These are phyloP conservation scores for Plasmodium fragile DNA, from an alignment of 169 alveolate genomes.

Conservation along the genomic window DNA sequence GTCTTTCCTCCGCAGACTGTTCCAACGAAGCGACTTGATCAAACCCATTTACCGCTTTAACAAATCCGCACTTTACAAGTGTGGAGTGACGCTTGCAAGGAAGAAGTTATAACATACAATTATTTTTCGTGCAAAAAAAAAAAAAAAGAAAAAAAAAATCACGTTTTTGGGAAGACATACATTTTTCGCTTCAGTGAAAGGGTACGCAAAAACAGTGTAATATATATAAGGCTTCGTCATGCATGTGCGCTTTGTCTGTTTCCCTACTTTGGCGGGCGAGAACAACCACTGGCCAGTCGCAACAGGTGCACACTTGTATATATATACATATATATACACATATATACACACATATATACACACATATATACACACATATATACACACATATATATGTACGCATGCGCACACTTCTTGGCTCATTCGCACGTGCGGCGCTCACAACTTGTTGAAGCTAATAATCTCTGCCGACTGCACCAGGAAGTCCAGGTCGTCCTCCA, in stretches of 20 bases:
- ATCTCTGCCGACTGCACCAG: slow-evolving; percentile 90
- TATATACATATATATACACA: not conserved
- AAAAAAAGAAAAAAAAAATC: not conserved
- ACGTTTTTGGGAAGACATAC: not conserved
- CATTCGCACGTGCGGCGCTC: not conserved
- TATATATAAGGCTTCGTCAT: not conserved
- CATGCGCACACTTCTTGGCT: not conserved
- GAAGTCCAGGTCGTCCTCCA: slow-evolving; percentile 84
- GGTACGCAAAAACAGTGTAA: not conserved
- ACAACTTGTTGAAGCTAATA: slow-evolving; percentile 89
- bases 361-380: not conserved
- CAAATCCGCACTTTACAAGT: not conserved
- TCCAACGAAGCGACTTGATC: not conserved
- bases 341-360: not conserved
- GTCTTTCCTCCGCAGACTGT: not conserved
- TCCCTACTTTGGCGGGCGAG: not conserved
- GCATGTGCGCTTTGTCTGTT: not conserved
- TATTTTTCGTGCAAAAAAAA: not conserved
- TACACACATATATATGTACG: not conserved
- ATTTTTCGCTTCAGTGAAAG: not conserved
- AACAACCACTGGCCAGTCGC: not conserved
- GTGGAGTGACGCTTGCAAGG: not conserved
- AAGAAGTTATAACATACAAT: not conserved
- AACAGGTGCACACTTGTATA: not conserved
- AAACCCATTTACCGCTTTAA: not conserved